Conservation (phyloP, 352 stramenopile species). For the Pythium angustatum region DNA sequence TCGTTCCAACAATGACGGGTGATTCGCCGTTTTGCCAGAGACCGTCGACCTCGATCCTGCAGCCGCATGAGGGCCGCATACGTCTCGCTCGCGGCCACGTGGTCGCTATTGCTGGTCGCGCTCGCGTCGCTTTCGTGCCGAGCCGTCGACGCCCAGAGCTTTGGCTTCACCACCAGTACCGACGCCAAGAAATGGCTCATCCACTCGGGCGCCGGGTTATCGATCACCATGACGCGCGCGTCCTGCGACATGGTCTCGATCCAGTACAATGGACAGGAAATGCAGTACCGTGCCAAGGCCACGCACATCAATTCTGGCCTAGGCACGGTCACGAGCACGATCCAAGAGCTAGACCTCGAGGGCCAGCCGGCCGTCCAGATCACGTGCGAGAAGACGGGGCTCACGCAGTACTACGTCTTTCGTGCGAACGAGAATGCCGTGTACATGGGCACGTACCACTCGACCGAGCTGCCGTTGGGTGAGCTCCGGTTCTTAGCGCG, state of each 20-base stretch:
- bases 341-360: slow-evolving; percentile 38
- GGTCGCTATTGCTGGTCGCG: too few species aligned
- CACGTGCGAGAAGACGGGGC: slow-evolving; percentile 35
- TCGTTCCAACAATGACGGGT: too few species aligned
- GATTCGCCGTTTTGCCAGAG: too few species aligned
- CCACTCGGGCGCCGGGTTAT: slow-evolving; percentile 33
- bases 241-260: slow-evolving; percentile 50
- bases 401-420: slow-evolving; percentile 60
- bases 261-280: slow-evolving; percentile 44
- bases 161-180: slow-evolving; percentile 32
- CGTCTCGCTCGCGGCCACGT: too few species aligned
- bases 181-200: slow-evolving; percentile 40
- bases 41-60: too few species aligned
- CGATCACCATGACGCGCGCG: slow-evolving; percentile 38
- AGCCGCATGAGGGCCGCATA: too few species aligned
- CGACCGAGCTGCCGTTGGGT: slow-evolving; percentile 29
- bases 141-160: slow-evolving; percentile 8
- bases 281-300: slow-evolving; percentile 46
- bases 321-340: slow-evolving; percentile 32
- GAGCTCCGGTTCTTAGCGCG: slow-evolving; percentile 54
- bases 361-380: slow-evolving; percentile 46
- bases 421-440: slow-evolving; percentile 50
- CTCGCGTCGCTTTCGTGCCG: too few species aligned
- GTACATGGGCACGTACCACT: slow-evolving; percentile 63
- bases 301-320: slow-evolving; percentile 51